Evolutionary conservation across 495 filamentous ascomycete species (phyloP).

Genomic region (Xylaria curta): DNA sequence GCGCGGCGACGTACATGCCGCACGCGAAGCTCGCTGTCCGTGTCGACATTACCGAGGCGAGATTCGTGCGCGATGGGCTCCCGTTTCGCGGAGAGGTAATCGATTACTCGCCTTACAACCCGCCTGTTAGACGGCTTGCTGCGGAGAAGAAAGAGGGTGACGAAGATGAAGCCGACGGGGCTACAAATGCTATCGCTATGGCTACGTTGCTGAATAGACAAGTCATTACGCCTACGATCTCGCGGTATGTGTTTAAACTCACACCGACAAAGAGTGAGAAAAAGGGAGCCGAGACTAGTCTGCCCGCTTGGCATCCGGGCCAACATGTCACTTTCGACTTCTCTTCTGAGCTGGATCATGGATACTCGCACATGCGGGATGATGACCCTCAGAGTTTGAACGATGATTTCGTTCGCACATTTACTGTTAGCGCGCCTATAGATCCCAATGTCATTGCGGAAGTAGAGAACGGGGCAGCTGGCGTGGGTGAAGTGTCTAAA

Average conservation of each 20-base stretch:
- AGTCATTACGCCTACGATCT: constrained; percentile 67
- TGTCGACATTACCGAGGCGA: constrained; percentile 63
- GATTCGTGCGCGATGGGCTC: constrained; percentile 67
- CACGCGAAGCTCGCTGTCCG: constrained; percentile 74
- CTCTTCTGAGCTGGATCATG: constrained; percentile 65
- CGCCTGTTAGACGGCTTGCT: constrained; percentile 44
- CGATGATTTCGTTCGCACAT: constrained; percentile 82
- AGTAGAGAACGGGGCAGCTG: neutral
- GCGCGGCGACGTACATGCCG: constrained; percentile 65
- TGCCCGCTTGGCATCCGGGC: constrained; percentile 63
- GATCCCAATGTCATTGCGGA: constrained; percentile 33
- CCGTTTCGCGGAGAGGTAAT: constrained; percentile 66
- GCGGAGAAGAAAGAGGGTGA: constrained; percentile 30
- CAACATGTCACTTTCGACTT: constrained; percentile 81
- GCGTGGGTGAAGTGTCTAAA: neutral
- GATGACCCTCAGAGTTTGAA: constrained; percentile 78
- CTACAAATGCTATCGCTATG: constrained; percentile 32
- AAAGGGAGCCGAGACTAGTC: neutral
- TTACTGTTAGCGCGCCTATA: constrained; percentile 69
- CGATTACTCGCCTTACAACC: constrained; percentile 73
- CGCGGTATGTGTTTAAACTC: constrained; percentile 67
- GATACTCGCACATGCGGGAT: constrained; percentile 83
- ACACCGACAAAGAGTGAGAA: neutral
- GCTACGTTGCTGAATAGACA: constrained; percentile 63
- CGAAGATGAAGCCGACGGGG: constrained; percentile 10